Evolutionary conservation across 2,329 filamentous ascomycete genomes (phyloP).

Genomic region (Botrytis tulipae): DNA sequence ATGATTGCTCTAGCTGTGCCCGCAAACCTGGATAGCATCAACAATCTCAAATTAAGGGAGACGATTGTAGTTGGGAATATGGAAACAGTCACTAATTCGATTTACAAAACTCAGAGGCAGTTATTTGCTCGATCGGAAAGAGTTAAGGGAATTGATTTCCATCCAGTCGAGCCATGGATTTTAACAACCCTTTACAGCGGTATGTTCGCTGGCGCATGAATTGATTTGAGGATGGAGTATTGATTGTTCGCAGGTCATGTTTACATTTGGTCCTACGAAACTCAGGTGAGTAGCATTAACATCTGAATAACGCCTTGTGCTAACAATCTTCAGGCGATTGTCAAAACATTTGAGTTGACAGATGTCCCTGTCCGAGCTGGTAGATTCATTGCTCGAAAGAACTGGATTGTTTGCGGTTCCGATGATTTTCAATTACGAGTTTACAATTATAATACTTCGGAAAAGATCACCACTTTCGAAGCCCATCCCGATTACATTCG

Average conservation of each 20-base stretch:
- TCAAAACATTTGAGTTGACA: conserved; percentile 98
- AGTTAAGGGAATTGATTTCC: conserved; percentile 97
- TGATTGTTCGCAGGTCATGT: conserved; percentile 71
- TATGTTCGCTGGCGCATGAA: conserved; percentile 46
- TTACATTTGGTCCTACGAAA: conserved; percentile 99
- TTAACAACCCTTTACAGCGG: conserved; percentile 95
- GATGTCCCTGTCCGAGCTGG: conserved; percentile 97
- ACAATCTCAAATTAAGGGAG: conserved; percentile 30
- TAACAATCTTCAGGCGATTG: conserved; percentile 61
- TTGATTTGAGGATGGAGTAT: conserved; percentile 23
- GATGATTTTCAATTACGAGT: conserved; percentile 87
- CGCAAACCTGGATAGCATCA: conserved; percentile 17
- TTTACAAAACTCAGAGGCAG: conserved; percentile 60
- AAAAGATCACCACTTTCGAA: conserved; percentile 97
- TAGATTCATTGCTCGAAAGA: conserved; percentile 95
- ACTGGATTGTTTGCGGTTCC: conserved; percentile 96
- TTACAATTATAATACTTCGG: conserved; percentile 99
- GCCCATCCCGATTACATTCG: conserved; percentile 98
- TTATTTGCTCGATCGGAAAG: conserved; percentile 88
- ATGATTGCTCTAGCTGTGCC: conserved; percentile 17
- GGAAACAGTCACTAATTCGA: conserved; percentile 38
- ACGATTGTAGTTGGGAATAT: conserved; percentile 28
- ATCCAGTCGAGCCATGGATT: conserved; percentile 94
- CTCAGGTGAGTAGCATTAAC: conserved; percentile 53
- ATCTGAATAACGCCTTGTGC: background rate